Evolutionary conservation across 768 basidiomycete species (phyloP).

Genomic region (Artomyces pyxidatus): DNA sequence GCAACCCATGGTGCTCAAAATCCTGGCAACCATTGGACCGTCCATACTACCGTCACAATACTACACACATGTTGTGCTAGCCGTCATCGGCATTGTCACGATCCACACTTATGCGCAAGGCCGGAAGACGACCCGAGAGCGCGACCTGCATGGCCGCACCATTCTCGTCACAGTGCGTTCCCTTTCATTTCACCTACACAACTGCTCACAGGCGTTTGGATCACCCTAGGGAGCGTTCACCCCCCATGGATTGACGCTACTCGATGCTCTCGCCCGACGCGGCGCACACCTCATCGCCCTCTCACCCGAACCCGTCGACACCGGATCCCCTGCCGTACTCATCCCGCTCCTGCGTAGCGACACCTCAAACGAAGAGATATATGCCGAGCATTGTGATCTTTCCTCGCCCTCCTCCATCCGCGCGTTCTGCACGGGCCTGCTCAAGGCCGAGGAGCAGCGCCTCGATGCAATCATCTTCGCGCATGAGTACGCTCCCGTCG

Average conservation of each 20-base stretch:
- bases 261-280: conserved; percentile 58
- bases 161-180: conserved; percentile 57
- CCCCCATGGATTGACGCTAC: conserved; percentile 57
- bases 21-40: conserved; percentile 31
- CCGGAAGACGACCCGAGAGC: conserved; percentile 58
- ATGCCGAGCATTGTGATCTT: conserved; percentile 72
- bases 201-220: neutral
- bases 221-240: conserved; percentile 63
- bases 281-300: conserved; percentile 79
- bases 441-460: conserved; percentile 54
- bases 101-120: conserved; percentile 61
- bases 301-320: conserved; percentile 48
- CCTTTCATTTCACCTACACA: neutral
- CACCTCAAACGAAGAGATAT: conserved; percentile 70
- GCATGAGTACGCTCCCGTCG: conserved; percentile 68
- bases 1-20: conserved; percentile 60
- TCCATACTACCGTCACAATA: conserved; percentile 49
- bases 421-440: conserved; percentile 60
- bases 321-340: conserved; percentile 47
- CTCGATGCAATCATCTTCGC: conserved; percentile 75
- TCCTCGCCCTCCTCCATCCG: conserved; percentile 57
- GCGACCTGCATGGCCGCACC: conserved; percentile 65
- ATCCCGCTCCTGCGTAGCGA: conserved; percentile 59
- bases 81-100: conserved; percentile 35
- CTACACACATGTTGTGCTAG: conserved; percentile 42